phyloP scores from a whole-genome alignment of 352 stramenopile species.

The Pythium dissotocum region DNA sequence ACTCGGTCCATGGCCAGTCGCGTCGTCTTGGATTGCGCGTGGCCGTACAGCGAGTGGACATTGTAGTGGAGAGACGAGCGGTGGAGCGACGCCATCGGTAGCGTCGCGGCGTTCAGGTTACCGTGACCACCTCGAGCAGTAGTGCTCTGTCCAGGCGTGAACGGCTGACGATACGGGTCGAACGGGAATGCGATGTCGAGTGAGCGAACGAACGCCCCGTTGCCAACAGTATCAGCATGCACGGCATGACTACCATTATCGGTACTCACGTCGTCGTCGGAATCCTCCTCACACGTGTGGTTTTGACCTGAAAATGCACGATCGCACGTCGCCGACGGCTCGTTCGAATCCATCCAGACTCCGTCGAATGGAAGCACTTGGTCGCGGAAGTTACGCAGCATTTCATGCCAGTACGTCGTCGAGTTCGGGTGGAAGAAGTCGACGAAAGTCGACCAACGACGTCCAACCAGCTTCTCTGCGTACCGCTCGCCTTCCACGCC shows the following conservation, averaged over 20 bases:
- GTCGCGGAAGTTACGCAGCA: constrained; percentile 61
- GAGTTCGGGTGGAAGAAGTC: constrained; percentile 87
- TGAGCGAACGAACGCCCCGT: constrained; percentile 59
- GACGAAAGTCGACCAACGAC: constrained; percentile 69
- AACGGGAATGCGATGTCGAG: constrained; percentile 75
- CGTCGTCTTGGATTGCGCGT: constrained; percentile 59
- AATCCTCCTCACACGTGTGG: constrained; percentile 5
- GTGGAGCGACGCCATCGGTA: constrained; percentile 75
- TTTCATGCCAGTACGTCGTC: constrained; percentile 64
- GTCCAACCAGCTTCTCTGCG: constrained; percentile 68
- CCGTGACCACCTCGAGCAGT: constrained; percentile 41
- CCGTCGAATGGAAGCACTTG: constrained; percentile 72
- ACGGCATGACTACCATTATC: background rate
- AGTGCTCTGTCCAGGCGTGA: constrained; percentile 59
- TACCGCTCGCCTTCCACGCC: constrained; percentile 59
- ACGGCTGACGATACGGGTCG: constrained; percentile 80
- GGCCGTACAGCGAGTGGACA: constrained; percentile 82
- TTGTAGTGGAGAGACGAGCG: constrained; percentile 83
- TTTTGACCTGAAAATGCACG: constrained; percentile 21
- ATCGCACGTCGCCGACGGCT: constrained; percentile 74
- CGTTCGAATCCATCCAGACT: constrained; percentile 86
- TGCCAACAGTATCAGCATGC: background rate
- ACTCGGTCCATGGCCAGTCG: constrained; percentile 47
- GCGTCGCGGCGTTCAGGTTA: constrained; percentile 76
- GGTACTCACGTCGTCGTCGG: background rate